Base-by-base conservation (phyloP, 177 flowering plant species). In the Vitis hybrid region DNA sequence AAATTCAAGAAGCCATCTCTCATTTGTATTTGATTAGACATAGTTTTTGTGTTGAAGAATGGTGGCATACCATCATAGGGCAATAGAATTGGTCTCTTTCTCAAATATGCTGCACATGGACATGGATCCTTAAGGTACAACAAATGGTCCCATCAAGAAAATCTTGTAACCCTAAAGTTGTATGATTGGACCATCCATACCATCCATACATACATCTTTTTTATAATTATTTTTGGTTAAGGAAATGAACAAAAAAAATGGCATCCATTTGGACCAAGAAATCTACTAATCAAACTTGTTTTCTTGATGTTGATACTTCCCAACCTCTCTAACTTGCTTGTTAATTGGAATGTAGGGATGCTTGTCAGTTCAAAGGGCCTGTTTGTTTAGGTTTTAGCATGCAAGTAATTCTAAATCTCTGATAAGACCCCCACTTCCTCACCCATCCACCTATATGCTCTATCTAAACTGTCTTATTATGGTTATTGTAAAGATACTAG, bases 341-440 rank as follows among this genome's bases (percentile, higher is more conserved):
- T 65, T 45, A 32, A 14, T 64, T 48, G 70, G 34, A 58, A 58
- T 50, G 11, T 10, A 15, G 11, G 45, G 19, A 10, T 60, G 39
- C 62, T 23, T 39, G 39, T 15, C 62, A 26, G 4, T 12, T 23
- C 39, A 13, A 15, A 34, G 12, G 30, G 30, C 62, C 32, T 23
- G 39, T 60, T 60, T 60, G 63, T 62, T 71, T 56, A 63, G 68
- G 64, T 17, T 63, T 64, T 71, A 56, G 68, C 58, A 64, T 48
- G 55, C n/a, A 62, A 14, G 65, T 52, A n/a, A 60, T 32, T 55
- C 7, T 26, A 26, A 39, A 39, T 39, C n/a, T 26, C 13, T 9
- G 15, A 30, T 30, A 32, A 69, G 72, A 51, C 72, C 72, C 66
- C 72, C 51, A 45, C 72, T 60, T 52, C 52, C 72, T 34, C 21